A percentile compares a stretch with the other conserved stretches of the same genome.
phyloP scores from a whole-genome alignment of 352 stramenopile species.

The Phytopythium ostracodes region DNA sequence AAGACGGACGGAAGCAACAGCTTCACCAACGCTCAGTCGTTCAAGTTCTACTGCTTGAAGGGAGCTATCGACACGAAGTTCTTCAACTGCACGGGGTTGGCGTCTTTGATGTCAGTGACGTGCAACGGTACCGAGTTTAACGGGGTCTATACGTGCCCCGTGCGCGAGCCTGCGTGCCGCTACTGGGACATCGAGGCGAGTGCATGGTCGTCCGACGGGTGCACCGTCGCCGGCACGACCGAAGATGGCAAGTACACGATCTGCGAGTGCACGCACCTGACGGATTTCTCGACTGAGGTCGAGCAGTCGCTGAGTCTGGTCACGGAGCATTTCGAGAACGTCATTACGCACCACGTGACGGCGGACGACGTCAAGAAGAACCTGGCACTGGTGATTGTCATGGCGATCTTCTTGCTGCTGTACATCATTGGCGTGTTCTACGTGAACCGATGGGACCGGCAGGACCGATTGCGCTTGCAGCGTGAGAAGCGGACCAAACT shows the following conservation, averaged over 20 bases:
- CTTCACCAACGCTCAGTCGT: constrained; percentile 17
- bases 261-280: constrained; percentile 71
- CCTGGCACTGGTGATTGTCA: constrained; percentile 41
- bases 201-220: constrained; percentile 60
- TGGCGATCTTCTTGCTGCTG: constrained; percentile 44
- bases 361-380: constrained; percentile 56
- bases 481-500: constrained; percentile 29
- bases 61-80: constrained; percentile 46
- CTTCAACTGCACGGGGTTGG: constrained; percentile 47
- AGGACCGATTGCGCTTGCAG: constrained; percentile 30
- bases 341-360: constrained; percentile 54
- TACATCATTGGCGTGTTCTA: constrained; percentile 56
- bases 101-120: constrained; percentile 25
- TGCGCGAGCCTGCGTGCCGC: constrained; percentile 37
- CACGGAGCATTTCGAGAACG: constrained; percentile 53
- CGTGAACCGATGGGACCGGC: constrained; percentile 54
- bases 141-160: constrained; percentile 46
- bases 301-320: constrained; percentile 52
- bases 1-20: constrained; percentile 4
- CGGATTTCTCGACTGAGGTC: constrained; percentile 67
- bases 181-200: constrained; percentile 50
- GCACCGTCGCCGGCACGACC: constrained; percentile 40
- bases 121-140: constrained; percentile 57
- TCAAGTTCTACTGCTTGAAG: constrained; percentile 41
- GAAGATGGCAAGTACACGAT: constrained; percentile 66